Evolutionary conservation across 768 basidiomycete genomes (phyloP).

Genomic region (Mrakia hoshinonis): DNA sequence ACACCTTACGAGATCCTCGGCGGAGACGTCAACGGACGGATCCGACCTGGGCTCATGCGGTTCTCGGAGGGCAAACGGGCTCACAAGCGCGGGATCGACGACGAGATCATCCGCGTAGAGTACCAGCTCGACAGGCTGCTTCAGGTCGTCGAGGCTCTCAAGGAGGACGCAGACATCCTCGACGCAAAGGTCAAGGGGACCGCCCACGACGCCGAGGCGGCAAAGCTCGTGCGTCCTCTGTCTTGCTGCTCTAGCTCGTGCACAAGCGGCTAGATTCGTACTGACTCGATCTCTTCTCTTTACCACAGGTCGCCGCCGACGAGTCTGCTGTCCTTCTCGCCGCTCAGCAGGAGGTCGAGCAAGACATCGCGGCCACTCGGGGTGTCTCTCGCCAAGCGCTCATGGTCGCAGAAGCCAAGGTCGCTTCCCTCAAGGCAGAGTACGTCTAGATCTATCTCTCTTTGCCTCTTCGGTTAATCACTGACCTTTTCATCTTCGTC

Average conservation of each 20-base stretch:
- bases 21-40: slow-evolving; percentile 59
- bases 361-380: slow-evolving; percentile 36
- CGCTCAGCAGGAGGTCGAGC: slow-evolving; percentile 34
- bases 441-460: slow-evolving; percentile 30
- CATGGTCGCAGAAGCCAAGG: slow-evolving; percentile 35
- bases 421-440: slow-evolving; percentile 38
- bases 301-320: slow-evolving; percentile 32
- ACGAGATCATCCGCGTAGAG: slow-evolving; percentile 68
- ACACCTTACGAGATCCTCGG: slow-evolving; percentile 59
- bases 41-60: slow-evolving; percentile 66
- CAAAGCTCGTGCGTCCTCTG: slow-evolving; percentile 34
- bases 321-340: slow-evolving; percentile 35
- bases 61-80: slow-evolving; percentile 64
- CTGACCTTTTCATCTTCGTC: not conserved
- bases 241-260: not conserved
- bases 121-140: slow-evolving; percentile 71
- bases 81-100: slow-evolving; percentile 62
- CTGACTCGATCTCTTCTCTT: not conserved
- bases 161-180: slow-evolving; percentile 63
- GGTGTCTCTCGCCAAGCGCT: slow-evolving; percentile 38
- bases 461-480: not conserved
- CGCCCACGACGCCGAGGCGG: slow-evolving; percentile 36
- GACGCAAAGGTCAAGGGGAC: slow-evolving; percentile 59
- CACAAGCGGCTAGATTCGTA: not conserved
- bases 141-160: slow-evolving; percentile 68